phyloP scores from a whole-genome alignment of 108 stramenopile species.

The Mediolabrus comicus region DNA sequence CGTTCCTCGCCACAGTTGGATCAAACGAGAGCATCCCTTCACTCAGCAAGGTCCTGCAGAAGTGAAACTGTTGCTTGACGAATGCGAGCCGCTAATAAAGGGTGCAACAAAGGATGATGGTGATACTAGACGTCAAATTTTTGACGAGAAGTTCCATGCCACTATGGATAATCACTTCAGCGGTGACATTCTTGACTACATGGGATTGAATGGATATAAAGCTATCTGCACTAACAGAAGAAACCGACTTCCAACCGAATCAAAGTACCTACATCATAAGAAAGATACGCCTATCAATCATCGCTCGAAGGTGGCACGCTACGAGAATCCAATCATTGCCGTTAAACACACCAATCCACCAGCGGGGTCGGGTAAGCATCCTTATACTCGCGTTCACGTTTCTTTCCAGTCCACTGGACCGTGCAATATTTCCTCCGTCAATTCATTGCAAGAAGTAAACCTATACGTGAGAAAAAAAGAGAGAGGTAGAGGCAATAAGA shows the following conservation, averaged over 20 bases:
- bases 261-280: not conserved
- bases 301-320: conserved; percentile 16
- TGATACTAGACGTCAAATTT: not conserved
- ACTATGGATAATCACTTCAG: not conserved
- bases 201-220: not conserved
- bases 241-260: not conserved
- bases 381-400: conserved; percentile 4
- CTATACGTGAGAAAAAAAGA: not conserved
- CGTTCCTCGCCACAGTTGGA: not conserved
- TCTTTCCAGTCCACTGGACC: conserved; percentile 21
- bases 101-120: not conserved
- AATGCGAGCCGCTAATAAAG: not conserved
- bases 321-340: conserved; percentile 21
- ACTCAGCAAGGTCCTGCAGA: not conserved
- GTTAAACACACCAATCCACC: conserved; percentile 6
- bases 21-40: not conserved
- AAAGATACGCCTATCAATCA: not conserved
- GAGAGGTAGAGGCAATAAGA: not conserved
- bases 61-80: not conserved
- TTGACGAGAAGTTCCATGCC: not conserved
- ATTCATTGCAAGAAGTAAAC: not conserved
- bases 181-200: not conserved
- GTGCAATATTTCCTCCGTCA: conserved; percentile 14
- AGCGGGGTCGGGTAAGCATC: not conserved
- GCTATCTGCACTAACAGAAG: not conserved